Conservation (phyloP, 305 asterid species). For the Galium porrigens region DNA sequence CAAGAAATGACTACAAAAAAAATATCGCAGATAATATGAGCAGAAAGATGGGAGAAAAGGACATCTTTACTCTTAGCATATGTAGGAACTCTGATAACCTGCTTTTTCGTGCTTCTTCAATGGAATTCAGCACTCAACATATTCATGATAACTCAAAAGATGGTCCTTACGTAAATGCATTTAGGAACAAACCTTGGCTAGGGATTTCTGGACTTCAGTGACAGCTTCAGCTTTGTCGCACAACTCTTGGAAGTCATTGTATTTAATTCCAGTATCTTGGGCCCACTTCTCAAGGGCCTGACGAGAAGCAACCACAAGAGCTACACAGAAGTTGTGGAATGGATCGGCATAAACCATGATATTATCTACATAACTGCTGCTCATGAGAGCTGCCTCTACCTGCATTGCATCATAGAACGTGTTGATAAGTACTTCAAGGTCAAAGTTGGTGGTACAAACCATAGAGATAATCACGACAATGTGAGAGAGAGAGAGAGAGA, state of each 20-base stretch:
- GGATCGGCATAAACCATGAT: slow-evolving; percentile 73
- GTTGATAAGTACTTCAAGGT: neutral
- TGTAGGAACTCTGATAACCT: neutral
- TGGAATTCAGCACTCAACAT: neutral
- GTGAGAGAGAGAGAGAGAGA: neutral
- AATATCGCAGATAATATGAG: neutral
- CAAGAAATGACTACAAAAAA: neutral
- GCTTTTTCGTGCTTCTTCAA: neutral
- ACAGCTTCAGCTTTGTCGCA: slow-evolving; percentile 54
- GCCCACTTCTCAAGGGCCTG: slow-evolving; percentile 71
- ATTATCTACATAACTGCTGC: slow-evolving; percentile 47
- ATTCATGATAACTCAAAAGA: neutral
- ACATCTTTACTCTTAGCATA: neutral
- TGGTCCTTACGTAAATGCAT: neutral
- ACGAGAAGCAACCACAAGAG: slow-evolving; percentile 57
- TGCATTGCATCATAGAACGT: slow-evolving; percentile 22
- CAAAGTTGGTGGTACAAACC: too few species aligned
- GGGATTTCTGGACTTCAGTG: slow-evolving; percentile 57
- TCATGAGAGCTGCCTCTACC: slow-evolving; percentile 70
- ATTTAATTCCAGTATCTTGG: slow-evolving; percentile 45
- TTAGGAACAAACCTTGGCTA: slow-evolving; percentile 41
- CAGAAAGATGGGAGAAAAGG: neutral
- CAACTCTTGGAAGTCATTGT: slow-evolving; percentile 39
- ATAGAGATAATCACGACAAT: neutral
- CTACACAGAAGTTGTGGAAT: slow-evolving; percentile 61